Base-by-base conservation (phyloP, 2,329 filamentous ascomycete genomes). In the Lasiodiplodia sp. region DNA sequence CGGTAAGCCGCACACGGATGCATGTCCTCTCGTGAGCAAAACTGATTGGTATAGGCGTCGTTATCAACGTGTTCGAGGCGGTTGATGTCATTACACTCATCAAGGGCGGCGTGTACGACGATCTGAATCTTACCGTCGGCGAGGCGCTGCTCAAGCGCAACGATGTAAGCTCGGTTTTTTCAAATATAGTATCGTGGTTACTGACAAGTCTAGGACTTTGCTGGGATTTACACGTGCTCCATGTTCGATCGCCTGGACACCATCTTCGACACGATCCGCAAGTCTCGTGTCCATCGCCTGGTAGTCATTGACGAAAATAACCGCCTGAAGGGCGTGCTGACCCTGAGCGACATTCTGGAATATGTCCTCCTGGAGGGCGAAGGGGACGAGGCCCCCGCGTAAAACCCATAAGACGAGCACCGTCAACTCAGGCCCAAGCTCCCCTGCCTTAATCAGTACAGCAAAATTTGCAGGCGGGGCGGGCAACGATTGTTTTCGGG, bases 1-100 rank as follows among this genome's bases (percentile, higher is more conserved):
- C 83, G 88, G 80, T 87, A 79, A 69, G 79, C 71, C 3, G 23
- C 14, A 31, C 25, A 67, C 70, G 49, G 21, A n/a, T 21, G 28
- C 52, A 28, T 21, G 31, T 14, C 14, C 10, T 52, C 2, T 8
- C 14, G 14, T 6, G 25, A 12, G 21, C 21, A 18, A 34, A 44
- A 47, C 70, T 75, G 53, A 73, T 25, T 14, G 40, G 16, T 37
- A 0, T 74, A 88, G 89, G 88, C 63, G 84, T 88, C 38, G 89
- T 99, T 0, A 88, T 98, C 71, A 99, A 99, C 76, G 94, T 98
- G 12, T 99, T 99, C 76, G 96, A 99, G 82, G 93, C 96, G 1
- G 94, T 99, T 63, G 96, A 99, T 80, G 94, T 99, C 70, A 97
- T 99, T 73, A 91, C 94, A 0, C 90, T 97, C 74, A 97, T 99